Base-by-base conservation (phyloP, 768 basidiomycete species). In the Hericium erinaceus region DNA sequence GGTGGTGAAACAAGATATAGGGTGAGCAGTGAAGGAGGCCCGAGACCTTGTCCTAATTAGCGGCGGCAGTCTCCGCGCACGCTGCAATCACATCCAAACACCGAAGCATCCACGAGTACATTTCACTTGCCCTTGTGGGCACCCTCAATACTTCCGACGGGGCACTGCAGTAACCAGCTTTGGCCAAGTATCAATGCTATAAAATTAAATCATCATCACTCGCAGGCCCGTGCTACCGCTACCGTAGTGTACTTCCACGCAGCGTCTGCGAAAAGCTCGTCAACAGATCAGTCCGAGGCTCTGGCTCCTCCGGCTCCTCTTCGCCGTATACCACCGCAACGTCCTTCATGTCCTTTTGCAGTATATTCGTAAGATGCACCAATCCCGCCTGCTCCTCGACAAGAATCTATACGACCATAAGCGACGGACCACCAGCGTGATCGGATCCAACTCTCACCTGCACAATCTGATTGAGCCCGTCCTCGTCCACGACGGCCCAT, bases 401-500 rank as follows among this genome's bases (percentile, higher is more conserved):
- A 39, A 94, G 70, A 60, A 92, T 88, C 86, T 90, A 63, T 8
- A 54, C 9, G 22, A 2, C 9, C 44, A 57, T 38, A 51, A 44
- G n/a, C 13, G 52, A 39, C 11, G 37, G 54, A 54, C 58, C 8
- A 40, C 24, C 61, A 51, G 52, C 52, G 52, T 16, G 28, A 59
- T 58, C 22, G 49, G 49, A 51, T 51, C 49, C 24, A 26, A 15
- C 50, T 66, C 75, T 16, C 58, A 88, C 89, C 78, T 87, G 84
- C 3, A 84, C 75, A 56, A 94, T 83, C 68, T 89, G 83, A 50
- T 81, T 75, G 56, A 94, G 71, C 1, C 91, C 91, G 1, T 91
- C 89, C 65, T 90, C 88, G 67, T 94, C 92, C 2, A 89, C 87
- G n/a, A 92, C 88, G 0, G 83, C 80, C 89, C 89, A 92, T 64